A percentile compares a stretch with the other conserved stretches of the same genome.
phyloP scores from a whole-genome alignment of 768 basidiomycete genomes.

The Suillus discolor region DNA sequence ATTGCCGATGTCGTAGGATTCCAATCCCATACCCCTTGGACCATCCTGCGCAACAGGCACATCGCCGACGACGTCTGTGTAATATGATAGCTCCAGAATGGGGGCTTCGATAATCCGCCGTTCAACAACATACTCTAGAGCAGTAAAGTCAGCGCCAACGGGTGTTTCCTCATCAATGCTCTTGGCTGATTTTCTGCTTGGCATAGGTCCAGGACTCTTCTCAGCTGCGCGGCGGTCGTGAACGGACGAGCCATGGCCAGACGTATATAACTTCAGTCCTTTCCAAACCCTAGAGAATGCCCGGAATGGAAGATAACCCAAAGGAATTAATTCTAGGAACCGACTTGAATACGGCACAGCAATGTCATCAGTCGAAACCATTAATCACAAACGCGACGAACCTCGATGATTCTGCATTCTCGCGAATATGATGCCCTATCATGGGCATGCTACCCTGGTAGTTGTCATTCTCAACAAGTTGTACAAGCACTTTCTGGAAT shows the following conservation, averaged over 20 bases:
- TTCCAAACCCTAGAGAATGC: conserved; percentile 58
- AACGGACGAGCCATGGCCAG: conserved; percentile 22
- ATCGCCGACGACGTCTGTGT: conserved; percentile 79
- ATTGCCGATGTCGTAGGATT: conserved; percentile 77
- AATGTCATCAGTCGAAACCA: background rate
- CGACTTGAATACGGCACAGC: conserved; percentile 21
- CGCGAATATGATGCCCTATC: conserved; percentile 64
- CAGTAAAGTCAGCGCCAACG: conserved; percentile 54
- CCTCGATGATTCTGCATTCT: conserved; percentile 52
- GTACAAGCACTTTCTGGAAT: conserved; percentile 65
- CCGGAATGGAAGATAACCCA: conserved; percentile 40
- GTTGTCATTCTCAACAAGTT: conserved; percentile 74
- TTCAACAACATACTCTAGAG: conserved; percentile 86
- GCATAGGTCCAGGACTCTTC: conserved; percentile 6
- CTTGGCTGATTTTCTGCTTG: conserved; percentile 22
- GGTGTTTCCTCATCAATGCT: conserved; percentile 56
- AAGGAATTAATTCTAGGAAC: conserved; percentile 27
- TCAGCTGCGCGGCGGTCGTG: conserved; percentile 1
- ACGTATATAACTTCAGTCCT: conserved; percentile 46
- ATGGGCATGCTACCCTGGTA: conserved; percentile 68
- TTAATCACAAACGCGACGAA: conserved; percentile 8
- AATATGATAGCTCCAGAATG: conserved; percentile 80
- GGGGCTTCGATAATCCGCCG: conserved; percentile 80
- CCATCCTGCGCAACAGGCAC: conserved; percentile 50
- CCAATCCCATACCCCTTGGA: conserved; percentile 35